Evolutionary conservation across 164 flowering plant species (phyloP).

Genomic region (Platanus orientalis): DNA sequence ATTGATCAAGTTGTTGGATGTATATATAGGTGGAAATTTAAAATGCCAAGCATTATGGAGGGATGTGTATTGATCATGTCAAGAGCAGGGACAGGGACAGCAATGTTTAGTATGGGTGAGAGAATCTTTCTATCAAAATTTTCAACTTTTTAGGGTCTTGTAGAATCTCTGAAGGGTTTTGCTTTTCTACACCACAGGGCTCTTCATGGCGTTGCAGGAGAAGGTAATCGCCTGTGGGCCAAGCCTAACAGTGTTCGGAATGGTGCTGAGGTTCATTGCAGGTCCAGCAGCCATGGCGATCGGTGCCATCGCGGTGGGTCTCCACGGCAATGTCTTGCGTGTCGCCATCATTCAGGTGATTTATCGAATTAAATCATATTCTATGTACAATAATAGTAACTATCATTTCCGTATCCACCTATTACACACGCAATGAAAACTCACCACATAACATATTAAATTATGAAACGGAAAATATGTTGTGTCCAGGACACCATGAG

Average conservation of each 20-base stretch:
- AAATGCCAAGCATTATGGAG: constrained; percentile 67
- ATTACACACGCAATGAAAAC: no score
- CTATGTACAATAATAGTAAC: no score
- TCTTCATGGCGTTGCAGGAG: constrained; percentile 67
- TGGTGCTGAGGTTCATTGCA: constrained; percentile 63
- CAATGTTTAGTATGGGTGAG: constrained; percentile 86
- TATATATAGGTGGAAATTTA: constrained; percentile 45
- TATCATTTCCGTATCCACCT: no score
- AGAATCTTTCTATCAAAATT: not conserved
- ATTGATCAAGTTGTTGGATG: not conserved
- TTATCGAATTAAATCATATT: not conserved
- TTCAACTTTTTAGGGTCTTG: not conserved
- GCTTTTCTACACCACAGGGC: constrained; percentile 29
- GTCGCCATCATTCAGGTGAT: constrained; percentile 77
- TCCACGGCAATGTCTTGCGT: constrained; percentile 56
- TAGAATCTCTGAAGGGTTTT: not conserved
- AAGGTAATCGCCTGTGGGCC: constrained; percentile 60
- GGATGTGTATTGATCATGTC: constrained; percentile 60
- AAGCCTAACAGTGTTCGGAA: constrained; percentile 40
- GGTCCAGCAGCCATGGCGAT: constrained; percentile 79
- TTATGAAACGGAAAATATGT: no score
- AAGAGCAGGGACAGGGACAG: constrained; percentile 70
- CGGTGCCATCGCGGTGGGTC: constrained; percentile 51
- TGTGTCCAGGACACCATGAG: no score
- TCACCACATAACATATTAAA: no score